Base-by-base conservation (phyloP, 495 filamentous ascomycete genomes). In the Endocarpon pusillum region DNA sequence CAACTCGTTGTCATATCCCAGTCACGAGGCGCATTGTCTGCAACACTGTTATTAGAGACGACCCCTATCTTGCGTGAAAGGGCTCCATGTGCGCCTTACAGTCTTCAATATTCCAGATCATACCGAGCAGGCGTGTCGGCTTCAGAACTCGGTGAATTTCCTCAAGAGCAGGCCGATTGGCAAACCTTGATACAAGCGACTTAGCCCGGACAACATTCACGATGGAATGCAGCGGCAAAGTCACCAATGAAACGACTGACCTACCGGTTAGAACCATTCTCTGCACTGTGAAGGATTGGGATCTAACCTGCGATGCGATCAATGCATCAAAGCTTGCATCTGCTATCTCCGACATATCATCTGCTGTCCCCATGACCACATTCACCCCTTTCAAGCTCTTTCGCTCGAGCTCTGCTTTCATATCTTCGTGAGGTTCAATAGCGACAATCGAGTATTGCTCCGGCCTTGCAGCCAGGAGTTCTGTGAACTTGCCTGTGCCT, bases 61-160 rank as follows among this genome's bases (percentile, higher is more conserved):
- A n/a, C n/a, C n/a, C n/a, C n/a, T n/a, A n/a, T n/a, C n/a, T n/a
- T n/a, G n/a, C n/a, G n/a, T n/a, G n/a, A n/a, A n/a, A n/a, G n/a
- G n/a, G n/a, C n/a, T n/a, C n/a, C n/a, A n/a, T n/a, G n/a, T n/a
- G n/a, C n/a, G n/a, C n/a, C 60, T 40, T 37, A 73, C 69, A 77
- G 36, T 75, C 73, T 48, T 78, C 73, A 30, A 71, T 50, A 32
- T 78, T 76, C 67, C 74, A 79, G 12, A 79, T 69, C 49, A 75
- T 55, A 3, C 66, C 74, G 9, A 80, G 51, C 1, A 46, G 45
- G 14, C 61, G 67, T 11, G 57, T 58, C 0, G 62, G 61, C 17
- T 47, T 57, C 19, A 80, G 44, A 0, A 71, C 60, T 24, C 70
- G 63, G 36, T 73, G 57, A 4, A 80, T 70, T 28, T 73, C 66